These are phyloP conservation scores for Achlya hypogyna DNA, from an alignment of 352 stramenopile genomes.

Conservation along the genomic window DNA sequence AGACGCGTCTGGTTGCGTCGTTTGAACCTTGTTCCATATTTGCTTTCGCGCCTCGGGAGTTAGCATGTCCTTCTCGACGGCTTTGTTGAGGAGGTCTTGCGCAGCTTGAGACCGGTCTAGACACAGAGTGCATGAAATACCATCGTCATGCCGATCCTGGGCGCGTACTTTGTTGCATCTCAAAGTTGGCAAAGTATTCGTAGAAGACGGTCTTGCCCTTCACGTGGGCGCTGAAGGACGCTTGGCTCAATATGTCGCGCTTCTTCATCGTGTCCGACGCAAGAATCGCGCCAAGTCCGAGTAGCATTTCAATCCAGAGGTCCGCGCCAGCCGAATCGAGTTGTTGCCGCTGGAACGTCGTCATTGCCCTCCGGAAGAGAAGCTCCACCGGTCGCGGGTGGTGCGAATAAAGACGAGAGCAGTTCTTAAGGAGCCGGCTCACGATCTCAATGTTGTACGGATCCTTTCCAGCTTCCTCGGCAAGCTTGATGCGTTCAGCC, in stretches of 20 bases:
- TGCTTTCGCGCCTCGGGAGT: neutral
- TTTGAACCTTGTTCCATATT: conserved; percentile 10
- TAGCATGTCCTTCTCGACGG: conserved; percentile 6
- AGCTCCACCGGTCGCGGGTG: neutral
- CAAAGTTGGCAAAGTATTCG: conserved; percentile 17
- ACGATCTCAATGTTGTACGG: neutral
- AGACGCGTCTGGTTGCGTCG: neutral
- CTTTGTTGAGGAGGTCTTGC: conserved; percentile 12
- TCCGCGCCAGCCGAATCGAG: neutral
- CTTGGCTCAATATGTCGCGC: conserved; percentile 6
- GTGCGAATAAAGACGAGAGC: neutral
- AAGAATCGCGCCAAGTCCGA: neutral
- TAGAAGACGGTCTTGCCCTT: conserved; percentile 1
- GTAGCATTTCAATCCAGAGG: neutral
- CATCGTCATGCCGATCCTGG: neutral
- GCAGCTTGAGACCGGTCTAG: conserved; percentile 4
- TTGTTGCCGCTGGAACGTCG: neutral
- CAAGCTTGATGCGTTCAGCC: neutral
- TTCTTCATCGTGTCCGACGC: neutral
- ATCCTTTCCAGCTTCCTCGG: neutral
- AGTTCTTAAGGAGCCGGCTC: conserved; percentile 8
- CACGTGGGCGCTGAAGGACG: neutral
- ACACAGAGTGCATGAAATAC: neutral
- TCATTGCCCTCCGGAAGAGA: neutral
- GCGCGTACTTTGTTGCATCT: conserved; percentile 8